Evolutionary conservation across 192 early-diverging fungal genomes (phyloP).

Genomic region (Linnemannia schmuckeri): DNA sequence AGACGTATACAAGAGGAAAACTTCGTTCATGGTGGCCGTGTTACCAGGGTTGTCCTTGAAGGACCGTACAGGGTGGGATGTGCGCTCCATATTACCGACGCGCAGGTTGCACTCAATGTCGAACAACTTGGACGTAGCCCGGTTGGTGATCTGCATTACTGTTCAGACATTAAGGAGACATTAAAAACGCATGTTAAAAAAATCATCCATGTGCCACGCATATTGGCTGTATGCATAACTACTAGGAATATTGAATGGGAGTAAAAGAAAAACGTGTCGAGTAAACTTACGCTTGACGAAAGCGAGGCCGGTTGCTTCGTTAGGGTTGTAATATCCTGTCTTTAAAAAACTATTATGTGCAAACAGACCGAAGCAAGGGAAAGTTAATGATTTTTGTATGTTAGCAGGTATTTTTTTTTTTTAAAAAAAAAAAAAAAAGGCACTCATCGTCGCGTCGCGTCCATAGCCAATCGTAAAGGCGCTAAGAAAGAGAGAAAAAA

Average conservation of each 20-base stretch:
- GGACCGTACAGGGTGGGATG: constrained; percentile 41
- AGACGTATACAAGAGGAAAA: constrained; percentile 41
- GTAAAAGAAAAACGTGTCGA: background rate
- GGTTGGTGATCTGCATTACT: constrained; percentile 54
- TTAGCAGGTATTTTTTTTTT: too few relatives aligned
- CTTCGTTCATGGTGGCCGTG: constrained; percentile 51
- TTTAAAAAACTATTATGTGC: constrained; percentile 15
- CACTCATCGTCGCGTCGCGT: background rate
- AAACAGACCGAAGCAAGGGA: background rate
- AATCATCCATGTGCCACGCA: background rate
- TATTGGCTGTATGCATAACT: background rate
- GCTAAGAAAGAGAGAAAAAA: background rate
- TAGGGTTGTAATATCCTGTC: constrained; percentile 41
- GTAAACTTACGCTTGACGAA: constrained; percentile 40
- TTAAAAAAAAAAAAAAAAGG: background rate
- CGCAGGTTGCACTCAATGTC: constrained; percentile 52
- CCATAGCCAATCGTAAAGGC: background rate
- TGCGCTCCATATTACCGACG: constrained; percentile 29
- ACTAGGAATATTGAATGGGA: background rate
- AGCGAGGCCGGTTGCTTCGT: constrained; percentile 43
- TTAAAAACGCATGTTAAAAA: background rate
- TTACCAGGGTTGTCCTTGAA: constrained; percentile 54
- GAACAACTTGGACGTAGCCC: constrained; percentile 37
- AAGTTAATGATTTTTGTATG: background rate
- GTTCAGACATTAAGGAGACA: background rate